Base-by-base conservation (phyloP, 768 basidiomycete species). In the Amanita inopinata region DNA sequence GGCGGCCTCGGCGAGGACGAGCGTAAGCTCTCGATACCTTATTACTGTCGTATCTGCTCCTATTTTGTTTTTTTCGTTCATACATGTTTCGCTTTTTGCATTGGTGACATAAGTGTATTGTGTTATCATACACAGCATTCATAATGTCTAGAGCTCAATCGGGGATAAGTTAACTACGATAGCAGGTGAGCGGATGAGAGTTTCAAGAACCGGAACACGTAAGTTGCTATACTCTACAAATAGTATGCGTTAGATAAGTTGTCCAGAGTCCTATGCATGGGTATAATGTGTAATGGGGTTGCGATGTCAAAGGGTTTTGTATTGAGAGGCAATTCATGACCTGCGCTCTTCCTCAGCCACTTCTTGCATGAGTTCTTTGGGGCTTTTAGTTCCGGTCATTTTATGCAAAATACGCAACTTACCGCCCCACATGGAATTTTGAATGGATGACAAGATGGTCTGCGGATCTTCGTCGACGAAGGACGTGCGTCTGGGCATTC, bases 391-490 rank as follows among this genome's bases (percentile, higher is more conserved):
- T 19, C 30, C 40, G 19, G 22, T 25, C 30, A 31, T 24, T 18
- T n/a, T 51, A 12, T 45, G 22, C 31, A 33, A 17, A 5, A n/a
- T n/a, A n/a, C n/a, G n/a, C 18, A 35, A 60, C 79, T 52, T 51
- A 80, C 82, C 80, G 53, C 77, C 76, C 83, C 83, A 84, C 39
- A 76, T 65, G n/a, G 81, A 82, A 46, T 67, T 71, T 47, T 80
- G 71, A 61, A 82, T 72, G 8, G 79, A 72, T 14, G 70, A 66
- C 14, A 78, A 57, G 15, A 80, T 65, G 44, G 72, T 63, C 46
- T 71, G 66, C 2, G 66, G 62, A 46, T 73, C 69, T 31, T 69
- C 61, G 22, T 64, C 70, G 15, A 57, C 63, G 58, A 61, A 64
- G 50, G 57, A 69, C 28, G 56, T 52, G 9, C 67, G 61, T 43